Evolutionary conservation across 2,329 filamentous ascomycete species (phyloP).

Genomic region (Chrysosporium queenslandicum): DNA sequence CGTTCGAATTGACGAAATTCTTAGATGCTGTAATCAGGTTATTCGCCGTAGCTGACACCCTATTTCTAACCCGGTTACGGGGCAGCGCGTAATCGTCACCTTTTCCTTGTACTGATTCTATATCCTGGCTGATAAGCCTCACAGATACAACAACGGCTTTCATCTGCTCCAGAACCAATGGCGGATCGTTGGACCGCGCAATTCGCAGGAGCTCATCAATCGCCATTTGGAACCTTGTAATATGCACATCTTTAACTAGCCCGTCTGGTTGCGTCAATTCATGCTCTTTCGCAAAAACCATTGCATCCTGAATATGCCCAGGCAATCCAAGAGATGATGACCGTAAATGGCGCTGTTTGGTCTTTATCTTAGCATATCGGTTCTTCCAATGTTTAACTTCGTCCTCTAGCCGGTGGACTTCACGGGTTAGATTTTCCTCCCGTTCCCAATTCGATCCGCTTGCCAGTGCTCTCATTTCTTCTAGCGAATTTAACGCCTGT

Average conservation of each 20-base stretch:
- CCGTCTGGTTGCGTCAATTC: constrained; percentile 62
- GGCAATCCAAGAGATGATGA: constrained; percentile 67
- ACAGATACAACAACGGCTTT: constrained; percentile 75
- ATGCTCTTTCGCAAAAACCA: constrained; percentile 55
- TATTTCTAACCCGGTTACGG: constrained; percentile 62
- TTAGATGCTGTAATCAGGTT: constrained; percentile 90
- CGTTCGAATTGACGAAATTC: constrained; percentile 73
- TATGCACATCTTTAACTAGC: constrained; percentile 77
- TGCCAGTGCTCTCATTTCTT: constrained; percentile 79
- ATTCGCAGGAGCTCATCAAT: constrained; percentile 80
- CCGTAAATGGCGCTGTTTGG: constrained; percentile 71
- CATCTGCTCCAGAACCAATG: constrained; percentile 71
- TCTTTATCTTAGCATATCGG: constrained; percentile 78
- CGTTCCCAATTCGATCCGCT: constrained; percentile 69
- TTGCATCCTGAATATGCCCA: constrained; percentile 33
- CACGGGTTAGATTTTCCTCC: constrained; percentile 66
- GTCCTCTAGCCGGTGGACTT: constrained; percentile 64
- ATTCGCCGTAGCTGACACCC: constrained; percentile 87
- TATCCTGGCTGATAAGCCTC: constrained; percentile 72
- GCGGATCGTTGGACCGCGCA: constrained; percentile 63
- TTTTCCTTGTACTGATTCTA: constrained; percentile 50
- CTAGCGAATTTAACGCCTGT: constrained; percentile 71
- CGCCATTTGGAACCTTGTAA: constrained; percentile 89
- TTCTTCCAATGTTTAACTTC: constrained; percentile 86
- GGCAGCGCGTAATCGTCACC: constrained; percentile 48